phyloP scores from a whole-genome alignment of 2,329 filamentous ascomycete species.

The Fonsecaea pedrosoi region DNA sequence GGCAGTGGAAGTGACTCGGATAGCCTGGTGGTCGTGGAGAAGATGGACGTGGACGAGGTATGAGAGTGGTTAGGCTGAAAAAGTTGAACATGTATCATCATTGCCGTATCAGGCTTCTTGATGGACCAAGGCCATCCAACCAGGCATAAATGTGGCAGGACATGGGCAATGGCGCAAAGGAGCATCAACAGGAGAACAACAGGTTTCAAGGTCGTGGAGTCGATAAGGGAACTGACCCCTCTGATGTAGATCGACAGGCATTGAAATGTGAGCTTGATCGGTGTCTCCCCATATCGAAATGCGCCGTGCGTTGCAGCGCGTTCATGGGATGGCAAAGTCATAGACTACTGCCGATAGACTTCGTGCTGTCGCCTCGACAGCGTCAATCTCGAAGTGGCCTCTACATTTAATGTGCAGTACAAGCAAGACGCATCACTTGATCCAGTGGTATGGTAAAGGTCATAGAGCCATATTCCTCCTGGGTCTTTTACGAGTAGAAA shows the following conservation, averaged over 20 bases:
- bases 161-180: conserved; percentile 18
- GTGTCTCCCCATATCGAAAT: background rate
- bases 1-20: conserved; percentile 64
- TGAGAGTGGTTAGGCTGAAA: conserved; percentile 5
- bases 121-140: background rate
- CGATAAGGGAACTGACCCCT: background rate
- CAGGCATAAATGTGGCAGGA: background rate
- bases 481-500: background rate
- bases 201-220: background rate
- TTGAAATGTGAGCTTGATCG: background rate
- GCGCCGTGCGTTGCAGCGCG: background rate
- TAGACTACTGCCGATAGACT: background rate
- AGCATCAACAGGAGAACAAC: conserved; percentile 19
- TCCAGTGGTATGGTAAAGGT: background rate
- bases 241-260: background rate
- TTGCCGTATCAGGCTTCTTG: conserved; percentile 8
- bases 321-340: background rate
- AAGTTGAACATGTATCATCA: conserved; percentile 25
- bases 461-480: background rate
- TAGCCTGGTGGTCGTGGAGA: conserved; percentile 61
- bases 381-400: background rate
- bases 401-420: background rate
- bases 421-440: background rate
- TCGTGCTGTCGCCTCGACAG: background rate
- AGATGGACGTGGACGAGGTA: conserved; percentile 67